Conservation (phyloP, 352 stramenopile genomes). For the Phytophthora idaei region DNA sequence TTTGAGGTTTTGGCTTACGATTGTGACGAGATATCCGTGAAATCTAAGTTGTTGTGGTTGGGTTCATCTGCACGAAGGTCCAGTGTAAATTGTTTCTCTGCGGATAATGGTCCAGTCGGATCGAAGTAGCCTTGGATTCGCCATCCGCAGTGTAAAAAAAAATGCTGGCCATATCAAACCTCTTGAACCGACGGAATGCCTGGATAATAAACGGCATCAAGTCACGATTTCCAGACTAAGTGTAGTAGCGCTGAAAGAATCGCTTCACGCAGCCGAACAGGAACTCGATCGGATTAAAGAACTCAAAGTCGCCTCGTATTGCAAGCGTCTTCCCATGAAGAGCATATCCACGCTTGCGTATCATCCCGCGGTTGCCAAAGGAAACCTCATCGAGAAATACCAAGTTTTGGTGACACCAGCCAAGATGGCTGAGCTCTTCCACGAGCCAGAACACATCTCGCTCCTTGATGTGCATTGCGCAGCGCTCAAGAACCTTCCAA, state of each 20-base stretch:
- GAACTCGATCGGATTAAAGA: not conserved
- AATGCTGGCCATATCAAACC: not conserved
- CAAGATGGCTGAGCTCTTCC: not conserved
- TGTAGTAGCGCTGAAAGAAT: not conserved
- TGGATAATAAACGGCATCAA: not conserved
- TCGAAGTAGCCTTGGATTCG: not conserved
- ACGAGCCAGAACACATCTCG: not conserved
- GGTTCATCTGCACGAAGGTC: not conserved
- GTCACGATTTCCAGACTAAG: not conserved
- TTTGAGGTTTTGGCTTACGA: not conserved
- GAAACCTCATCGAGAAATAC: no score
- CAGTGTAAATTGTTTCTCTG: not conserved
- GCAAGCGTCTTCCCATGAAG: no score
- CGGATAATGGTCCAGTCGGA: not conserved
- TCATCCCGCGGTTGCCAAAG: no score
- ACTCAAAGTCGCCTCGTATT: no score
- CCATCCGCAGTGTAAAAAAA: not conserved
- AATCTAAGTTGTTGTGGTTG: not conserved
- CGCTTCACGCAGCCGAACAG: not conserved
- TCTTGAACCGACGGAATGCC: not conserved
- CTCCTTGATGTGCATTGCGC: not conserved
- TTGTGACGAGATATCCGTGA: not conserved
- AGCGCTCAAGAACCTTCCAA: not conserved
- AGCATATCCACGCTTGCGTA: no score
- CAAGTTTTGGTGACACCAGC: not conserved